These are phyloP conservation scores for Venturia nashicola DNA, from an alignment of 2,329 filamentous ascomycete species.

Conservation along the genomic window DNA sequence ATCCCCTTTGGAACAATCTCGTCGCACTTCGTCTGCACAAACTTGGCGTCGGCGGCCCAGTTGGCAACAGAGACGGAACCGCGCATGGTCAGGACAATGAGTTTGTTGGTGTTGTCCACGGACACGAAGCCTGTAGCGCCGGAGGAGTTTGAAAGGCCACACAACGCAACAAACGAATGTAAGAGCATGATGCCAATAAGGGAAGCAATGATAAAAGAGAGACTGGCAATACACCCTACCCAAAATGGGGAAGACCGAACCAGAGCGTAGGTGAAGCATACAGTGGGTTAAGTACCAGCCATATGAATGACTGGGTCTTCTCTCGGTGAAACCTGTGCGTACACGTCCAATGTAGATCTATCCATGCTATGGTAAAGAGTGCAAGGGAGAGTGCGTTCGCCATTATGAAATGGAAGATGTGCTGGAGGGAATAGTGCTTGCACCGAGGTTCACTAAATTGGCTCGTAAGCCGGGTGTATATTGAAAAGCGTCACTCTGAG, in stretches of 20 bases:
- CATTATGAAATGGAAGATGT: background rate
- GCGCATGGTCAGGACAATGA: conserved; percentile 49
- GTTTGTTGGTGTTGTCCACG: conserved; percentile 31
- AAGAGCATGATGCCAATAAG: background rate
- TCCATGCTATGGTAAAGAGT: background rate
- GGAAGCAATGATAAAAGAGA: background rate
- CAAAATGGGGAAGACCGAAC: background rate
- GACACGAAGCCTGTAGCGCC: conserved; percentile 37
- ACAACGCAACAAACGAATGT: background rate
- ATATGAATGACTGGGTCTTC: background rate
- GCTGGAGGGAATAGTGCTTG: background rate
- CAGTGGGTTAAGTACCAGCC: background rate
- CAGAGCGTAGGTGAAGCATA: background rate
- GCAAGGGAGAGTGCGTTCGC: too few relatives aligned
- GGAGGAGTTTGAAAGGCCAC: conserved; percentile 10
- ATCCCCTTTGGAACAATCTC: background rate
- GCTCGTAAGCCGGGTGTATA: background rate
- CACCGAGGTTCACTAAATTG: background rate
- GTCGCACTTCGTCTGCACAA: conserved; percentile 20
- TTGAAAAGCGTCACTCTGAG: background rate
- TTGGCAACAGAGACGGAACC: conserved; percentile 48
- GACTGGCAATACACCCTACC: background rate
- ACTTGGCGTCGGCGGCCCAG: conserved; percentile 45
- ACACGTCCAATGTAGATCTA: background rate
- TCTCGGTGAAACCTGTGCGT: background rate